Base-by-base conservation (phyloP, 2,329 filamentous ascomycete genomes). In the Aspergillus fijiensis region DNA sequence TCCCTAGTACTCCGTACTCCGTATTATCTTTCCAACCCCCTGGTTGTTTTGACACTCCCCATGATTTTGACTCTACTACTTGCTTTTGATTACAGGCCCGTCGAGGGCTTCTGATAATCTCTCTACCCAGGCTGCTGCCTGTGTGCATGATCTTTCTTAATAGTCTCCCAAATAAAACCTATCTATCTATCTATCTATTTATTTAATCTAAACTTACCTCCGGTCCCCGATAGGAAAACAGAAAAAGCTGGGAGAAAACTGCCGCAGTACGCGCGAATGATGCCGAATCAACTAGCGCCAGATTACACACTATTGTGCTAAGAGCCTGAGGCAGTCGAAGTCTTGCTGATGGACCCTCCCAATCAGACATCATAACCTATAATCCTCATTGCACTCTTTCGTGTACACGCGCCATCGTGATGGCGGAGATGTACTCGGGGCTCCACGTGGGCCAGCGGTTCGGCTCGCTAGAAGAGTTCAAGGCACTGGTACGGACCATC, bases 391-490 rank as follows among this genome's bases (percentile, higher is more conserved):
- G 63, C 64, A 57, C 16, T 19, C 39, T 45, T 42, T 52, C 51
- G 16, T 12, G 33, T 35, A 61, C 54, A 39, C 27, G 23, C 33
- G 53, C 51, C 56, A 54, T 59, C 64, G 63, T 65, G 49, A 74
- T 77, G 75, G 69, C 73, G 59, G 74, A 76, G 62, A 72, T 76
- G 68, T 74, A 71, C 62, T 76, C 75, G 21, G 75, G 75, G 63
- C 73, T 77, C 60, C 70, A 75, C 60, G 71, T 72, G 68, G 70
- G 72, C 70, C 75, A 77, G 60, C 69, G 69, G 45, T 77, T 77
- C 59, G 63, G 64, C 31, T 76, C 75, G 29, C 61, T 77, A 61
- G 75, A 77, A 53, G 74, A 75, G 4, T 77, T 77, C 64, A 77
- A 77, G 60, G 67, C 68, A 45, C 67, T 72, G 55, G 72, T 77